Percentiles rank a stretch among this genome's conserved stretches.
Evolutionary conservation across 2,329 filamentous ascomycete species (phyloP).

Genomic region (Albifimbria verrucaria): DNA sequence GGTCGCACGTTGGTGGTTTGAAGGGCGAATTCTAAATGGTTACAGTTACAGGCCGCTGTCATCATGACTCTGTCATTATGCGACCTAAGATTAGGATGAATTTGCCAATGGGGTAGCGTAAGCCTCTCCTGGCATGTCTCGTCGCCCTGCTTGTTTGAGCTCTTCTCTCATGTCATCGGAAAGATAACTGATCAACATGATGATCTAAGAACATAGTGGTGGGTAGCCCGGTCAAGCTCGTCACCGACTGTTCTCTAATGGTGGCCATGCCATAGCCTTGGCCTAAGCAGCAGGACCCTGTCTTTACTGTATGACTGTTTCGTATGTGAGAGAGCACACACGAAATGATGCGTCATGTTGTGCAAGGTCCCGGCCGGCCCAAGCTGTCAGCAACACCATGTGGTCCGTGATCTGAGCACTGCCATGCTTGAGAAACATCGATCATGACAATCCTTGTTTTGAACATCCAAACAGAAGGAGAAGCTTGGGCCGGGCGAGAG

Average conservation of each 20-base stretch:
- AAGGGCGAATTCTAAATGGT: too few relatives aligned
- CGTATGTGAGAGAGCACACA: background rate
- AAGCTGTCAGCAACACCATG: background rate
- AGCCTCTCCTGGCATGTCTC: too few relatives aligned
- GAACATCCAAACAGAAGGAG: background rate
- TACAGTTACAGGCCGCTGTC: too few relatives aligned
- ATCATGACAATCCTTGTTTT: background rate
- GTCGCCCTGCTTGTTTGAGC: too few relatives aligned
- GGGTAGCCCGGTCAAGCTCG: background rate
- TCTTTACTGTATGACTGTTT: background rate
- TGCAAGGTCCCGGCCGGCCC: background rate
- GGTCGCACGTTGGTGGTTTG: too few relatives aligned
- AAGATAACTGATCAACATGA: too few relatives aligned
- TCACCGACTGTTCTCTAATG: background rate
- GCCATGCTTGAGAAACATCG: background rate
- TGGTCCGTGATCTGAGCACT: background rate
- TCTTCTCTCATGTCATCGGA: too few relatives aligned
- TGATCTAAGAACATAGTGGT: background rate
- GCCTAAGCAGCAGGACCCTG: background rate
- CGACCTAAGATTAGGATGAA: too few relatives aligned
- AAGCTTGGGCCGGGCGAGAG: background rate
- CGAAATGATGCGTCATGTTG: background rate
- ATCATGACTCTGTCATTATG: too few relatives aligned
- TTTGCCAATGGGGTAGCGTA: too few relatives aligned
- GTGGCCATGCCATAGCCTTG: background rate